phyloP scores from a whole-genome alignment of 2,329 filamentous ascomycete species.

The Colletotrichum higginsianum region DNA sequence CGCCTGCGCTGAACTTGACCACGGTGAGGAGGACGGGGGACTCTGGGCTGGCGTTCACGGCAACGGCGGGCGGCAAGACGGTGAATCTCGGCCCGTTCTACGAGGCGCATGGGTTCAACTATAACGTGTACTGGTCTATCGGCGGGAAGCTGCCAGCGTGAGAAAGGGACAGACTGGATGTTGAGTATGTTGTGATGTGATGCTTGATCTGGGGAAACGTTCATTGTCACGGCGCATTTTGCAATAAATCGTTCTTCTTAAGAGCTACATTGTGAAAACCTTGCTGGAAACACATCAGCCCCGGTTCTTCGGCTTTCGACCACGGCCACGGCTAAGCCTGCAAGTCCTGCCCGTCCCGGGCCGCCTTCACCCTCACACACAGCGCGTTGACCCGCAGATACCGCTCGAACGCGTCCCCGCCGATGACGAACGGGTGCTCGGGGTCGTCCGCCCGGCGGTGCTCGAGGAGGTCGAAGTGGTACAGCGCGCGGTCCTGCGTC shows the following conservation, averaged over 20 bases:
- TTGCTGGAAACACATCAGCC: not conserved
- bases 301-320: too few species aligned
- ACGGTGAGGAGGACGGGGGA: constrained; percentile 47
- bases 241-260: too few species aligned
- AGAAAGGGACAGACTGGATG: not conserved
- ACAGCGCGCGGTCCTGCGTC: constrained; percentile 24
- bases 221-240: too few species aligned
- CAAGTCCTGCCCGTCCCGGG: constrained; percentile 21
- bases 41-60: constrained; percentile 51
- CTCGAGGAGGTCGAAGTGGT: constrained; percentile 25
- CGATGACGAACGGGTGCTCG: constrained; percentile 27
- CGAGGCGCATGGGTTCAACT: constrained; percentile 58
- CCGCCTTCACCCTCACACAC: constrained; percentile 22
- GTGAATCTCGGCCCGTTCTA: constrained; percentile 57
- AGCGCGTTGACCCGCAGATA: constrained; percentile 4
- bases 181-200: too few species aligned
- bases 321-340: not conserved
- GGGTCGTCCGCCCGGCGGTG: not conserved
- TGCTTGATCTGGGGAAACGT: too few species aligned
- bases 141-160: constrained; percentile 29
- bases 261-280: too few species aligned
- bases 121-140: constrained; percentile 58
- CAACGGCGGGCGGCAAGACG: constrained; percentile 48
- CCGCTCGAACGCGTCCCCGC: constrained; percentile 15
- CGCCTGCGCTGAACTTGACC: constrained; percentile 51